These are phyloP conservation scores for Phallus indusiatus DNA, from an alignment of 768 basidiomycete species.

Conservation along the genomic window DNA sequence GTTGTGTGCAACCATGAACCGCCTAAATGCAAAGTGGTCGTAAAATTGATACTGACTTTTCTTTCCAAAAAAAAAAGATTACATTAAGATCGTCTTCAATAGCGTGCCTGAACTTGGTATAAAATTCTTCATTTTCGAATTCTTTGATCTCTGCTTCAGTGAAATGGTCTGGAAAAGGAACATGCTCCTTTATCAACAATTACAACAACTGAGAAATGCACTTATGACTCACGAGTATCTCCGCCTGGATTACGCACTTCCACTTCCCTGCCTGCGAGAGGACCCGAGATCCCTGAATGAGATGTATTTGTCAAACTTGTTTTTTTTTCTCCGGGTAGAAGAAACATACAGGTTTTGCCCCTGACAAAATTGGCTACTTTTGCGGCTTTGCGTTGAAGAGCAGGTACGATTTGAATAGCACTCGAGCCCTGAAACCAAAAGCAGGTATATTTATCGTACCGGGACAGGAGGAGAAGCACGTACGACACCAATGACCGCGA, in stretches of 20 bases:
- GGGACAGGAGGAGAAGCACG: conserved; percentile 14
- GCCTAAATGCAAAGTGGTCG: conserved; percentile 17
- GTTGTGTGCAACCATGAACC: conserved; percentile 33
- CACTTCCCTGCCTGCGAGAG: conserved; percentile 21
- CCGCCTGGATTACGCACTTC: conserved; percentile 25
- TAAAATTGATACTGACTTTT: neutral
- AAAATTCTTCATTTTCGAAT: conserved; percentile 40
- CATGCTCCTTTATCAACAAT: conserved; percentile 17
- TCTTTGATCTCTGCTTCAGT: conserved; percentile 40
- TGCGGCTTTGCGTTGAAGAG: conserved; percentile 42
- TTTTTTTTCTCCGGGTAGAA: neutral
- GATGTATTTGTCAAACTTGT: neutral
- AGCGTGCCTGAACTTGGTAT: conserved; percentile 37
- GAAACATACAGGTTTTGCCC: conserved; percentile 39
- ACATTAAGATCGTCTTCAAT: conserved; percentile 45
- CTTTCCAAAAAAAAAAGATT: conserved; percentile 11
- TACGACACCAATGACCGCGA: conserved; percentile 55
- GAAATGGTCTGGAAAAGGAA: conserved; percentile 31
- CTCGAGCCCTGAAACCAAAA: conserved; percentile 42
- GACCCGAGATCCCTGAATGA: conserved; percentile 9
- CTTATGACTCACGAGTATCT: conserved; percentile 32
- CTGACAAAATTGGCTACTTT: conserved; percentile 47
- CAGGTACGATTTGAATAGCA: conserved; percentile 50
- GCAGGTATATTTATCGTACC: neutral
- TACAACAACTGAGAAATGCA: conserved; percentile 14